Conservation (phyloP, 441 rosid genomes). For the Adansonia grandidieri region DNA sequence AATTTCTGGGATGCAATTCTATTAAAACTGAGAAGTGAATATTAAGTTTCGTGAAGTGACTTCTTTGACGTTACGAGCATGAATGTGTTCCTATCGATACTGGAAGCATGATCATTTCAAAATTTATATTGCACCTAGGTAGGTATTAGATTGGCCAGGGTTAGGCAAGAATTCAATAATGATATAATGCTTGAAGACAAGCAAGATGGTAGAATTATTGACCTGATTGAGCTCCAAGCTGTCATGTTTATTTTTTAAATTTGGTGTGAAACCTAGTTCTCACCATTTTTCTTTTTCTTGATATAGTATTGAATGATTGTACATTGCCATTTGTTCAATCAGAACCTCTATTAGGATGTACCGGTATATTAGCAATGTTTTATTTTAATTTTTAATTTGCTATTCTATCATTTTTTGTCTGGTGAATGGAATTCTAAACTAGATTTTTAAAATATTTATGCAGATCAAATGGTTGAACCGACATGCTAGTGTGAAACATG, state of each 20-base stretch:
- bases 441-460: constrained; percentile 30
- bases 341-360: neutral
- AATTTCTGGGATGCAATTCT: neutral
- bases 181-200: neutral
- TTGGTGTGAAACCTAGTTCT: neutral
- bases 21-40: neutral
- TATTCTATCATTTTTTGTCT: neutral
- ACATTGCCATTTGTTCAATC: neutral
- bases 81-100: neutral
- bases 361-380: neutral
- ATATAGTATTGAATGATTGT: constrained; percentile 3
- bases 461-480: constrained; percentile 81
- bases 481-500: constrained; percentile 87
- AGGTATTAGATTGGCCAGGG: neutral
- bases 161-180: neutral
- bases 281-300: neutral
- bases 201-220: neutral
- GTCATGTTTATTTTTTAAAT: neutral
- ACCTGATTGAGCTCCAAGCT: neutral
- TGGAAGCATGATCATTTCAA: neutral
- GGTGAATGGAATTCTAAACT: neutral
- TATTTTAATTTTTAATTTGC: neutral
- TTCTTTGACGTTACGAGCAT: neutral
- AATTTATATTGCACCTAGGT: neutral
- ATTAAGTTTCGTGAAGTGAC: neutral